phyloP scores from a whole-genome alignment of 331 rosid genomes.

The Malus hybrid region DNA sequence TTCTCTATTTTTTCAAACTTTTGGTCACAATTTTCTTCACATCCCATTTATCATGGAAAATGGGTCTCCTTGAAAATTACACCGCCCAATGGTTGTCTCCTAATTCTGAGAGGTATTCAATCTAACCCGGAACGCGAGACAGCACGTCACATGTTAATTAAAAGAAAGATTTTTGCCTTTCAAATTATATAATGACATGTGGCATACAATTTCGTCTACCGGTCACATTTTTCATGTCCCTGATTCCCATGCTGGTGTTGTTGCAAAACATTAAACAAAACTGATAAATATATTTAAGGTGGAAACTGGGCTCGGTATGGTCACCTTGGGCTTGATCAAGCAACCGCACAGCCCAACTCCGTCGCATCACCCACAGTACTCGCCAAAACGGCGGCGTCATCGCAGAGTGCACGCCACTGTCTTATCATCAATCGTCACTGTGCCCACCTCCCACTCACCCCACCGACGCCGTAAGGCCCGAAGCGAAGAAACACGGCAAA shows the following conservation, averaged over 20 bases:
- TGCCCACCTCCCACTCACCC: neutral
- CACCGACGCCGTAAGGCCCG: neutral
- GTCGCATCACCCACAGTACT: neutral
- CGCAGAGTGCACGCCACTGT: neutral
- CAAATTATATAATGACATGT: fast-evolving
- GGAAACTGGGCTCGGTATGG: neutral
- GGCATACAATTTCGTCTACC: no score
- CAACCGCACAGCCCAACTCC: neutral
- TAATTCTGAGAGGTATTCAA: no score
- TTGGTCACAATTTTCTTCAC: no score
- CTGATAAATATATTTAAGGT: no score
- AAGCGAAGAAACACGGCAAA: conserved; percentile 38
- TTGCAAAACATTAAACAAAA: no score
- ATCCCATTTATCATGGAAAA: no score
- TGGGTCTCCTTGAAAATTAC: no score
- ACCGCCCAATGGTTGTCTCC: no score
- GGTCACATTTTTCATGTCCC: no score
- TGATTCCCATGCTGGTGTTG: no score
- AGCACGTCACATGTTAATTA: no score
- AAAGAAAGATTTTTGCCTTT: fast-evolving
- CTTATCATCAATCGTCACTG: neutral
- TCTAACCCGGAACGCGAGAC: fast-evolving
- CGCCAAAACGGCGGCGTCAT: neutral
- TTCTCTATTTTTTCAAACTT: no score
- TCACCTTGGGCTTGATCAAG: neutral